Evolutionary conservation across 495 filamentous ascomycete genomes (phyloP).

Genomic region (Aspergillus leporis): DNA sequence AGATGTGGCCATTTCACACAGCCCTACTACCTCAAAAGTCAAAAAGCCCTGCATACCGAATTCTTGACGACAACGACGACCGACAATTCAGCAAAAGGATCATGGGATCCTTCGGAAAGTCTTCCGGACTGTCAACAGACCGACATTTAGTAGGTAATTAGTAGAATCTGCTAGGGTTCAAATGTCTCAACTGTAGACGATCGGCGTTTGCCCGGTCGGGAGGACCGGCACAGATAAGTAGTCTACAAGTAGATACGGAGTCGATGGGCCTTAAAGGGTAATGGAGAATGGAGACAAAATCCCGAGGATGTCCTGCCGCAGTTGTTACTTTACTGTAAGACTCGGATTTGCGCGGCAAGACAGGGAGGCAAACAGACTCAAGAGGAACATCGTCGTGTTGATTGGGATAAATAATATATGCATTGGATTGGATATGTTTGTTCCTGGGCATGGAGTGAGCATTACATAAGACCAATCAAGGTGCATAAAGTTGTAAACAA

Average conservation of each 20-base stretch:
- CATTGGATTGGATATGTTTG: neutral
- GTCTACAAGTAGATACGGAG: neutral
- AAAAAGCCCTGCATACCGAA: neutral
- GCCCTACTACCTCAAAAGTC: neutral
- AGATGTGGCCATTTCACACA: neutral
- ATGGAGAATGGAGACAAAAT: neutral
- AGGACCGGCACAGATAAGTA: neutral
- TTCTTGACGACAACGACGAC: neutral
- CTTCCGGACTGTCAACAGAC: neutral
- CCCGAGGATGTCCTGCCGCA: neutral
- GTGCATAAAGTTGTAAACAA: neutral
- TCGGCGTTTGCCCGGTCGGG: neutral
- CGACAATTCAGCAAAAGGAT: neutral
- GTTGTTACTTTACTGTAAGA: neutral
- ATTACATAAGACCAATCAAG: neutral
- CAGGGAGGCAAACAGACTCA: neutral
- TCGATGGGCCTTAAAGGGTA: neutral
- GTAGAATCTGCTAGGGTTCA: neutral
- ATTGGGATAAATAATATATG: neutral
- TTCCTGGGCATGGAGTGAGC: neutral
- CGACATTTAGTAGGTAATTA: neutral
- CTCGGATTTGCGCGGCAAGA: neutral
- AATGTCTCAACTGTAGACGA: neutral
- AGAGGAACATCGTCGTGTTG: too few species aligned
- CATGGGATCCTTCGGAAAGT: neutral